phyloP scores from a whole-genome alignment of 1,284 basidiomycete genomes.

The Malassezia slooffiae region DNA sequence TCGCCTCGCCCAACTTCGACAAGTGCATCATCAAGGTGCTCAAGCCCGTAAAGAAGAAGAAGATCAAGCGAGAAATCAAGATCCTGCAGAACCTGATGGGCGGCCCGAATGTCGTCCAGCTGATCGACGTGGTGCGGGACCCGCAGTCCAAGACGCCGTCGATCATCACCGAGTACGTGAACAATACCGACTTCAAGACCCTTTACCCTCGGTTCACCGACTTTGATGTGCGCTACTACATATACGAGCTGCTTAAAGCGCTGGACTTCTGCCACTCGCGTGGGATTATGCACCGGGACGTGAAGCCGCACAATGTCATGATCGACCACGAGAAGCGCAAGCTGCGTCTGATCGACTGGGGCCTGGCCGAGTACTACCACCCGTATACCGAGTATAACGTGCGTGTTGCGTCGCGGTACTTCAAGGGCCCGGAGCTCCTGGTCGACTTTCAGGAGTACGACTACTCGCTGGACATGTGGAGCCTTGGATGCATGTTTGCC shows the following conservation, averaged over 20 bases:
- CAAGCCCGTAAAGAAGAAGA: slow-evolving; percentile 99
- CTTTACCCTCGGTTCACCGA: slow-evolving; percentile 91
- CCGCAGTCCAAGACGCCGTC: slow-evolving; percentile 86
- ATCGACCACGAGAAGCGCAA: slow-evolving; percentile 95
- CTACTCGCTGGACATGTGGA: slow-evolving; percentile 86
- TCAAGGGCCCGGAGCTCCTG: slow-evolving; percentile 92
- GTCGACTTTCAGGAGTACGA: slow-evolving; percentile 98
- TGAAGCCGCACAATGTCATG: slow-evolving; percentile 99
- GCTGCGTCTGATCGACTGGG: slow-evolving; percentile 95
- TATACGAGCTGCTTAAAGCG: slow-evolving; percentile 91
- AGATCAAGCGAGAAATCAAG: slow-evolving; percentile 99
- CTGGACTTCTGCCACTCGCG: slow-evolving; percentile 96
- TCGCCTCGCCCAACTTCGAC: slow-evolving; percentile 55
- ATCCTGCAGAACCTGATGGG: slow-evolving; percentile 93
- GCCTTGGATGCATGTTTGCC: slow-evolving; percentile 87
- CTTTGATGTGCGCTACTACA: slow-evolving; percentile 90
- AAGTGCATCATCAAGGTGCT: slow-evolving; percentile 98
- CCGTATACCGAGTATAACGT: slow-evolving; percentile 97
- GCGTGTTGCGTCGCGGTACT: slow-evolving; percentile 90
- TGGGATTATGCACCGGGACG: slow-evolving; percentile 97
- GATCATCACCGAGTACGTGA: slow-evolving; percentile 93
- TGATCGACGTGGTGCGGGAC: slow-evolving; percentile 91
- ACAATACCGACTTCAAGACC: slow-evolving; percentile 96
- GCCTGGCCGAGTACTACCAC: slow-evolving; percentile 95
- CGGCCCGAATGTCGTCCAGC: slow-evolving; percentile 72